These are phyloP conservation scores for Balakata baccata DNA, from an alignment of 345 rosid species.

Conservation along the genomic window DNA sequence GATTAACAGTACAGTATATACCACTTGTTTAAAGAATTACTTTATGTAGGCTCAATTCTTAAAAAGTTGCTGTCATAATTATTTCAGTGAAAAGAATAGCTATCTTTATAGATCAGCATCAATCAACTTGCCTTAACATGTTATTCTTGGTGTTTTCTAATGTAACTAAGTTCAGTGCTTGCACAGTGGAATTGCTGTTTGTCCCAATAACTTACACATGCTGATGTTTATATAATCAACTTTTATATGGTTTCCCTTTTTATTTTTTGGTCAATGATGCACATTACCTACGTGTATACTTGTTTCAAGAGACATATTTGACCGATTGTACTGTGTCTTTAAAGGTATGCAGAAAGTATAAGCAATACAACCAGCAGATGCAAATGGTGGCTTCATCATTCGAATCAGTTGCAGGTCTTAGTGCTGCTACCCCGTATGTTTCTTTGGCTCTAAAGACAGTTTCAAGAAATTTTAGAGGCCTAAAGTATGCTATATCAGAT, in stretches of 20 bases:
- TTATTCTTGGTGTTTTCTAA: too few relatives aligned
- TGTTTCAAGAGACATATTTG: neutral
- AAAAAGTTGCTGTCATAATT: conserved; percentile 16
- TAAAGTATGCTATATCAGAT: conserved; percentile 41
- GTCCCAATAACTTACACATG: too few relatives aligned
- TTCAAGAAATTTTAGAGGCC: conserved; percentile 43
- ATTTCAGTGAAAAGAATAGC: conserved; percentile 13
- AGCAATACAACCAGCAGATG: conserved; percentile 60
- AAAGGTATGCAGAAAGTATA: conserved; percentile 55
- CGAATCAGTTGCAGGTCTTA: conserved; percentile 58
- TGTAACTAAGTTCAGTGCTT: too few relatives aligned
- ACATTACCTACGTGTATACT: neutral
- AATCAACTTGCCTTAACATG: neutral
- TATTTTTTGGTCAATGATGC: too few relatives aligned
- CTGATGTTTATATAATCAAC: too few relatives aligned
- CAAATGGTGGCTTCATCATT: conserved; percentile 66
- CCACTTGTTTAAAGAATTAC: too few relatives aligned
- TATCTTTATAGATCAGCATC: neutral
- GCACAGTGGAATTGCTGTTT: too few relatives aligned
- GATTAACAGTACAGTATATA: too few relatives aligned
- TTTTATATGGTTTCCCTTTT: too few relatives aligned
- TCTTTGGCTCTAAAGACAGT: conserved; percentile 45
- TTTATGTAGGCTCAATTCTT: too few relatives aligned
- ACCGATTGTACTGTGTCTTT: conserved; percentile 2
- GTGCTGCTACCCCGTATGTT: conserved; percentile 50